Conservation (phyloP, 805 yeast genomes). For the Suhomyces emberorum region DNA sequence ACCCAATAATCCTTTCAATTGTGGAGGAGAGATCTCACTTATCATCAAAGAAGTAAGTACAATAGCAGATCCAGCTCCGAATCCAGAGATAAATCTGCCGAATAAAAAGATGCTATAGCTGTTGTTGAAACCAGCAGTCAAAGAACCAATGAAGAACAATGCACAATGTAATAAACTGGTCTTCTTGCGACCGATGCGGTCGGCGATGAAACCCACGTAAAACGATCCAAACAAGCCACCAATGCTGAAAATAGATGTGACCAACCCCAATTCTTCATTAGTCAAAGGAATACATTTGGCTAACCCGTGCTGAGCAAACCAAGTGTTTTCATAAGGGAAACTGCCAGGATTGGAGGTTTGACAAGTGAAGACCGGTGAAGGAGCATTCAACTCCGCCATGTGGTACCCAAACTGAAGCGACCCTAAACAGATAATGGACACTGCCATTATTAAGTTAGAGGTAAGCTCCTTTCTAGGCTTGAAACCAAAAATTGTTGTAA, state of each 20-base stretch:
- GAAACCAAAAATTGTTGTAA: background rate
- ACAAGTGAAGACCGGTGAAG: constrained; percentile 69
- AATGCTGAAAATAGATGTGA: constrained; percentile 74
- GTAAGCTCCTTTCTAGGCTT: constrained; percentile 17
- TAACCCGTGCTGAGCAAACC: constrained; percentile 40
- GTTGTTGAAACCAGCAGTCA: constrained; percentile 51
- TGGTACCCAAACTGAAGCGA: constrained; percentile 92
- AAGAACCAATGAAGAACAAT: constrained; percentile 59
- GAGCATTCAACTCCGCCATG: constrained; percentile 92
- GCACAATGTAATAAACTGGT: constrained; percentile 50
- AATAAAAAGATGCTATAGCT: constrained; percentile 42
- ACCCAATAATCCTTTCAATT: constrained; percentile 74
- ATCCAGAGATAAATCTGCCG: constrained; percentile 78
- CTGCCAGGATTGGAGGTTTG: constrained; percentile 27
- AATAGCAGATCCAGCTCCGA: constrained; percentile 84
- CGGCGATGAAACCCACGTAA: constrained; percentile 63
- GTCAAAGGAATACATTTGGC: constrained; percentile 56
- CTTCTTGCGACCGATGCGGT: constrained; percentile 58
- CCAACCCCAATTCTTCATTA: constrained; percentile 60
- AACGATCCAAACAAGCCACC: constrained; percentile 82
- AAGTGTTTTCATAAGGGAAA: constrained; percentile 31
- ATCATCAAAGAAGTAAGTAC: constrained; percentile 83
- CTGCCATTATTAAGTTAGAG: constrained; percentile 38
- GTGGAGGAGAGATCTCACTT: constrained; percentile 73
- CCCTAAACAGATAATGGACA: constrained; percentile 65